Percentiles rank a stretch among this genome's conserved stretches.
Evolutionary conservation across 169 alveolate species (phyloP).

Genomic region (Plasmodium knowlesi): DNA sequence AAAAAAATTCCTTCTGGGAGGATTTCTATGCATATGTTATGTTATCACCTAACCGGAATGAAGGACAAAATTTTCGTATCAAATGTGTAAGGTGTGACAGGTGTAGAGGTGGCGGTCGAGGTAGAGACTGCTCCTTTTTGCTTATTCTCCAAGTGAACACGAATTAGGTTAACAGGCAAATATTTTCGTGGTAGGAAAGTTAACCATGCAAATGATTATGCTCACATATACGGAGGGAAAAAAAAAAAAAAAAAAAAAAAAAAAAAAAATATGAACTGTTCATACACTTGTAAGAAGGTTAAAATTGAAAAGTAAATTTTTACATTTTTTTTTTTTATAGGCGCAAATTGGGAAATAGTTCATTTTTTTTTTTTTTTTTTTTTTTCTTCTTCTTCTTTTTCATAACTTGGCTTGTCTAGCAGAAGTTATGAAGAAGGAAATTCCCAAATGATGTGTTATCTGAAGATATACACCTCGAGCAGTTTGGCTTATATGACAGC

Average conservation of each 20-base stretch:
- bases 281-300: background rate
- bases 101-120: background rate
- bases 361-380: background rate
- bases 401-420: background rate
- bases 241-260: no score
- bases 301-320: background rate
- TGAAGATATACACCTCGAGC: background rate
- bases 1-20: background rate
- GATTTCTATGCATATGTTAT: background rate
- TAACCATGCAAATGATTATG: background rate
- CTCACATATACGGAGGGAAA: background rate
- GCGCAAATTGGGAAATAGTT: background rate
- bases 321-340: background rate
- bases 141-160: background rate
- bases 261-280: background rate
- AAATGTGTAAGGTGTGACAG: background rate
- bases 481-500: background rate
- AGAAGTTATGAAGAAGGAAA: background rate
- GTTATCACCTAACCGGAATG: background rate
- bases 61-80: background rate
- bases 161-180: background rate
- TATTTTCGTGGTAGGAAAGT: background rate
- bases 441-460: background rate
- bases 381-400: background rate
- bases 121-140: background rate